Evolutionary conservation across 2,329 filamentous ascomycete genomes (phyloP), one percentile per base, ranked within the genome.

Genomic region (Nigrospora osmanthi): DNA sequence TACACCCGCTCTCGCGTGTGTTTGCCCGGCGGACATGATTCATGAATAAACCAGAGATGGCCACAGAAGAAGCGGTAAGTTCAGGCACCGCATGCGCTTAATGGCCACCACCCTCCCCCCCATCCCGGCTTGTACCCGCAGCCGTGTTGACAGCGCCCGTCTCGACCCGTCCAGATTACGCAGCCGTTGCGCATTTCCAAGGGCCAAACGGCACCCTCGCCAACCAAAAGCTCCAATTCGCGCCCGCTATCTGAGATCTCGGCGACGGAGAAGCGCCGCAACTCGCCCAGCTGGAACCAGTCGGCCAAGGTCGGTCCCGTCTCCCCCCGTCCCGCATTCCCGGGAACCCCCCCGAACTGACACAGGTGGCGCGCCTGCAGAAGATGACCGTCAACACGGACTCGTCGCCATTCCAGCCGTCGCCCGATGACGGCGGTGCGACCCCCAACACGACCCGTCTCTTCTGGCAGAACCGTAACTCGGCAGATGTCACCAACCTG

Each of bases 241-340:
- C 82, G 86, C 57, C 87, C 93, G 47, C 77, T 98, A 52, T 87
- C 89, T 50, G 93, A 98, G 71, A 82, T 98, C 60, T 88, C 86
- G 55, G 86, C 87, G 43, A 86, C 86, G 50, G 88, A 90, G 67
- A 84, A 82, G 65, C 81, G 91, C 62, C 80, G 90, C 58, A 97
- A 97, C 71, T 96, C 90, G 42, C 89, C 90, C 43, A 94, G 86
- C 71, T 95, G 85, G 80, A 89, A 85, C 58, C 85, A 90, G 64
- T 65, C 70, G 49, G 74, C 67, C 71, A 89, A 86, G 78, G 85
- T 90, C 73, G 64, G 65, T 52, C 44, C 45, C 52, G 50, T 46
- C 49, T 46, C 32, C 38, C 32, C 50, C 54, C 48, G 55, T 48
- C 49, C 47, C 49, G 35, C 44, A 46, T 47, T 38, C 45, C 40